Percentiles rank a stretch among this genome's conserved stretches.
phyloP scores from a whole-genome alignment of 2,329 filamentous ascomycete species.

The Colletotrichum gloeosporioides region DNA sequence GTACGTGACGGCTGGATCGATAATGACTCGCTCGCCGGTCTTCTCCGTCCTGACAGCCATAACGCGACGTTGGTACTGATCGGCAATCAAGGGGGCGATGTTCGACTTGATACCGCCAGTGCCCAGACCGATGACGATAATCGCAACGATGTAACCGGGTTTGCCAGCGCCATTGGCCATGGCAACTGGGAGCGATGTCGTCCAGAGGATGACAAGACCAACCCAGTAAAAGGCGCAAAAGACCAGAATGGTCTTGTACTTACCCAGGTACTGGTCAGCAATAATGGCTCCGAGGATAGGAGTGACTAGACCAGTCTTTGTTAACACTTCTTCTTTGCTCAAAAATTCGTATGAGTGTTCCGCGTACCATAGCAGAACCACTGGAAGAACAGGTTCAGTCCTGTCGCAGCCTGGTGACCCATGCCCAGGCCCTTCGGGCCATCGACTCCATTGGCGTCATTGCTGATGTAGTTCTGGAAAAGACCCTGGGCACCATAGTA shows the following conservation, averaged over 20 bases:
- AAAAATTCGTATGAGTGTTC: neutral
- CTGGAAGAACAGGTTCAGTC: slow-evolving; percentile 61
- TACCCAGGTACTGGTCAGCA: slow-evolving; percentile 63
- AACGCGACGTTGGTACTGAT: slow-evolving; percentile 64
- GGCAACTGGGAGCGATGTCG: slow-evolving; percentile 48
- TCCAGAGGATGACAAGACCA: slow-evolving; percentile 59
- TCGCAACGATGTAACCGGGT: slow-evolving; percentile 56
- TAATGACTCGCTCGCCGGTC: slow-evolving; percentile 64
- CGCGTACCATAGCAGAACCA: slow-evolving; percentile 49
- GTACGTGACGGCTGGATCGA: slow-evolving; percentile 70
- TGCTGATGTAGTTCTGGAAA: slow-evolving; percentile 61
- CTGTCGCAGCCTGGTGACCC: slow-evolving; percentile 60
- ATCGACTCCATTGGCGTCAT: slow-evolving; percentile 35
- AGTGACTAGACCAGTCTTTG: slow-evolving; percentile 30
- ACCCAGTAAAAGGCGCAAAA: slow-evolving; percentile 64
- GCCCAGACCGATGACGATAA: slow-evolving; percentile 69
- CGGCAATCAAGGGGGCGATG: slow-evolving; percentile 62
- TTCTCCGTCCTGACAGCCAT: slow-evolving; percentile 55
- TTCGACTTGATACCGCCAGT: slow-evolving; percentile 76
- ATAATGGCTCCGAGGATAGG: slow-evolving; percentile 58
- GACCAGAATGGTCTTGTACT: slow-evolving; percentile 65
- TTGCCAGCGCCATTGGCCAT: slow-evolving; percentile 46
- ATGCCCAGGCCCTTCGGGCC: slow-evolving; percentile 58
- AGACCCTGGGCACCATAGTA: slow-evolving; percentile 60
- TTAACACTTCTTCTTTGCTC: neutral